Evolutionary conservation across 805 yeast species (phyloP).

Genomic region (Sungouiella thailandica): DNA sequence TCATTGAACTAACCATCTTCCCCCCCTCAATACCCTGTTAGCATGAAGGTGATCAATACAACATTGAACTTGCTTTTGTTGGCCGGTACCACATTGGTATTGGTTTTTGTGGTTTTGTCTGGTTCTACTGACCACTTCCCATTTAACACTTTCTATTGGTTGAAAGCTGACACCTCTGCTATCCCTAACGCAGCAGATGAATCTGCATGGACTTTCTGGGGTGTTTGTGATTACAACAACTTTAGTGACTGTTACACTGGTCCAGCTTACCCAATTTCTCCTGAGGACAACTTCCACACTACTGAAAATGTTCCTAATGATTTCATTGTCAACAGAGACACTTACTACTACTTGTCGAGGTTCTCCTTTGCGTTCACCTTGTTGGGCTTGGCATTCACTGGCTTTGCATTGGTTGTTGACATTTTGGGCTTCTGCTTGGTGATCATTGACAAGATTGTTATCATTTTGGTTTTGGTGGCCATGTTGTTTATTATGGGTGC

Average conservation of each 20-base stretch:
- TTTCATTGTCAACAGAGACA: constrained; percentile 50
- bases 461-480: constrained; percentile 48
- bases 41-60: constrained; percentile 32
- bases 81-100: constrained; percentile 42
- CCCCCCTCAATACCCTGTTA: background rate
- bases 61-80: constrained; percentile 33
- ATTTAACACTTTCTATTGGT: constrained; percentile 65
- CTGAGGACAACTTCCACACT: constrained; percentile 65
- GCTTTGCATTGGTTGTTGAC: constrained; percentile 54
- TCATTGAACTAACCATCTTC: no score
- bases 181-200: constrained; percentile 45
- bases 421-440: constrained; percentile 53
- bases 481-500: constrained; percentile 55
- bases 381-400: constrained; percentile 57
- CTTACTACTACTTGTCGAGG: constrained; percentile 61
- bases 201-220: constrained; percentile 83
- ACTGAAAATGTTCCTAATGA: constrained; percentile 46
- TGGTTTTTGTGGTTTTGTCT: constrained; percentile 42
- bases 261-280: constrained; percentile 86
- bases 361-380: constrained; percentile 61
- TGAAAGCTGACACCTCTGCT: constrained; percentile 64
- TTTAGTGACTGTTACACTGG: constrained; percentile 50
- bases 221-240: constrained; percentile 53
- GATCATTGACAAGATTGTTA: constrained; percentile 49
- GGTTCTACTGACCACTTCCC: constrained; percentile 17